These are phyloP conservation scores for Ophiosphaerella herpotricha DNA, from an alignment of 2,329 filamentous ascomycete genomes.

Conservation along the genomic window DNA sequence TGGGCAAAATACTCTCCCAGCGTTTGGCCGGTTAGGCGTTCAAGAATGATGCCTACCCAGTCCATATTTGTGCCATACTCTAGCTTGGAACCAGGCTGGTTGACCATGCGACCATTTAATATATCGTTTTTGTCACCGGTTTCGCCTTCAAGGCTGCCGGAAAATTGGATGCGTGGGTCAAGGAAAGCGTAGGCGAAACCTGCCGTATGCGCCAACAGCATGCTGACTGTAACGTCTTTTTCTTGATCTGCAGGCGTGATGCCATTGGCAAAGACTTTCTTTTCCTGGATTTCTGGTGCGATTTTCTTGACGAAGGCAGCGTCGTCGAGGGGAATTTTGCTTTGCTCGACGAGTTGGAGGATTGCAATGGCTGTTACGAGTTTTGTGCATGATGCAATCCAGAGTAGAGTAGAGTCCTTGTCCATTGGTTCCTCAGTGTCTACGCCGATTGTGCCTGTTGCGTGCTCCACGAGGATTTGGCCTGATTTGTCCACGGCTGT, in stretches of 20 bases:
- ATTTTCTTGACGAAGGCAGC: slow-evolving; percentile 36
- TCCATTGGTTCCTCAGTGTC: slow-evolving; percentile 58
- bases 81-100: slow-evolving; percentile 67
- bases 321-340: slow-evolving; percentile 44
- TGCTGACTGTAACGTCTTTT: slow-evolving; percentile 55
- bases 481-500: slow-evolving; percentile 52
- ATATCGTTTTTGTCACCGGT: slow-evolving; percentile 59
- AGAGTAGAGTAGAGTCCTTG: slow-evolving; percentile 62
- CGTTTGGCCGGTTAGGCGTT: slow-evolving; percentile 49
- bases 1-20: slow-evolving; percentile 54
- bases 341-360: slow-evolving; percentile 45
- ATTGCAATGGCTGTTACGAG: slow-evolving; percentile 40
- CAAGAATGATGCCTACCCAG: slow-evolving; percentile 53
- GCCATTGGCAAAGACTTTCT: slow-evolving; percentile 47
- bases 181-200: slow-evolving; percentile 57
- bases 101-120: slow-evolving; percentile 58
- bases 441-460: slow-evolving; percentile 49
- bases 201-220: slow-evolving; percentile 57
- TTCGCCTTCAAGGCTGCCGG: slow-evolving; percentile 62
- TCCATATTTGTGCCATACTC: slow-evolving; percentile 52
- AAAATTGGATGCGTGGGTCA: slow-evolving; percentile 50
- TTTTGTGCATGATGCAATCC: slow-evolving; percentile 59
- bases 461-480: slow-evolving; percentile 47
- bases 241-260: slow-evolving; percentile 45
- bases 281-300: slow-evolving; percentile 45